Evolutionary conservation across 495 filamentous ascomycete genomes (phyloP), one percentile per base, ranked within the genome.

Genomic region (Polyplosphaeria fusca): DNA sequence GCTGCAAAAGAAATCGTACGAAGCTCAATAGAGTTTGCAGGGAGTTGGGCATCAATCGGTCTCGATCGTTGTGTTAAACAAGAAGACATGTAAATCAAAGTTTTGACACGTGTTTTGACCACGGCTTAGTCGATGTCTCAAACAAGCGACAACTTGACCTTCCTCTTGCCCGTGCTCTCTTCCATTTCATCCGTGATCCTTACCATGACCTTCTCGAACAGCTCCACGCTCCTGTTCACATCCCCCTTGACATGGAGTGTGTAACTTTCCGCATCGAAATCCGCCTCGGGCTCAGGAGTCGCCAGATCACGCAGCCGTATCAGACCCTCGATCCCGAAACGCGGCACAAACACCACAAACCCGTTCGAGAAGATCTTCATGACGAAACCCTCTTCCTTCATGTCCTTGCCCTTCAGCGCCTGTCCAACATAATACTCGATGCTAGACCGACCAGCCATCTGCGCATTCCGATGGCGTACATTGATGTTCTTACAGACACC

Each of bases 401-500:
- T 70, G 9, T 89, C 82, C 35, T 85, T 82, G 13, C 89, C 89
- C 71, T 93, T 93, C 28, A 97, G 82, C 2, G 91, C 89, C 71
- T 97, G 93, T 0, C 93, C 93, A 5, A 98, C 93, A 68, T 97
- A 97, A 71, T 96, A 98, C 62, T 95, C 90, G 55, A 97, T 87
- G 62, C 85, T 89, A 27, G 94, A 90, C 45, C 93, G 83, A 16
- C 90, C 94, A 2, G 94, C 94, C 68, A 93, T 83, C 72, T 97
- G 93, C 19, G 94, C 93, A 68, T 98, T 98, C 53, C 93, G 86
- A 68, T 98, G 94, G 1, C 94, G 86, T 20, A 91, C 84, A 70
- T 98, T 98, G 81, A 98, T 94, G 74, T 97, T 97, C 70, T 88
- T 89, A 82, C 93, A 96, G 11, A 97, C 87, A 35, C 81, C 87